Percentiles rank a stretch among this genome's conserved stretches.
Conservation (phyloP, 805 yeast species). For the Yueomyces sp. region DNA sequence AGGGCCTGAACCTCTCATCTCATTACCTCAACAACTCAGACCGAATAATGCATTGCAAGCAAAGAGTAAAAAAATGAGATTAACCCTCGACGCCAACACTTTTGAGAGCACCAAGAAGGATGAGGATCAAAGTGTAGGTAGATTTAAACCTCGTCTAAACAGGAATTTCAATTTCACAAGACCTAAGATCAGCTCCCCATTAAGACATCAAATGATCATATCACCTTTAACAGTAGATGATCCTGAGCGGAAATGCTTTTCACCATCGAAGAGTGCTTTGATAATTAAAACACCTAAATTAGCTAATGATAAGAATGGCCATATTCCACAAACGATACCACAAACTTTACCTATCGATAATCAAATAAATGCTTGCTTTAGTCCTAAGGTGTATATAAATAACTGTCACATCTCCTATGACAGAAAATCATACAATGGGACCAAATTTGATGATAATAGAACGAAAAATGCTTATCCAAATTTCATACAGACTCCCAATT, state of each 20-base stretch:
- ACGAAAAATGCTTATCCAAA: not conserved
- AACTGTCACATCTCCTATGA: not conserved
- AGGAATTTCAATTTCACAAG: not conserved
- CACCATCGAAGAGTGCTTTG: not conserved
- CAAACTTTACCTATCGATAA: not conserved
- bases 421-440: no score
- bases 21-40: not conserved
- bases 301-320: not conserved
- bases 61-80: no score
- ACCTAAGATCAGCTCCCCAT: not conserved
- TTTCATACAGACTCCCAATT: not conserved
- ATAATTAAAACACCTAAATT: not conserved
- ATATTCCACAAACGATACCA: not conserved
- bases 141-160: not conserved
- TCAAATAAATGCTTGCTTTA: not conserved
- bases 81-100: not conserved
- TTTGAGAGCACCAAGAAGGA: not conserved
- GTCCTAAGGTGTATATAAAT: not conserved
- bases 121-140: not conserved
- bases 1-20: not conserved
- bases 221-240: not conserved
- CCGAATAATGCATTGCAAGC: not conserved
- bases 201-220: not conserved
- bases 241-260: not conserved
- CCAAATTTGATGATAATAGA: no score